phyloP scores from a whole-genome alignment of 768 basidiomycete species.

The Mycena kentingensis region DNA sequence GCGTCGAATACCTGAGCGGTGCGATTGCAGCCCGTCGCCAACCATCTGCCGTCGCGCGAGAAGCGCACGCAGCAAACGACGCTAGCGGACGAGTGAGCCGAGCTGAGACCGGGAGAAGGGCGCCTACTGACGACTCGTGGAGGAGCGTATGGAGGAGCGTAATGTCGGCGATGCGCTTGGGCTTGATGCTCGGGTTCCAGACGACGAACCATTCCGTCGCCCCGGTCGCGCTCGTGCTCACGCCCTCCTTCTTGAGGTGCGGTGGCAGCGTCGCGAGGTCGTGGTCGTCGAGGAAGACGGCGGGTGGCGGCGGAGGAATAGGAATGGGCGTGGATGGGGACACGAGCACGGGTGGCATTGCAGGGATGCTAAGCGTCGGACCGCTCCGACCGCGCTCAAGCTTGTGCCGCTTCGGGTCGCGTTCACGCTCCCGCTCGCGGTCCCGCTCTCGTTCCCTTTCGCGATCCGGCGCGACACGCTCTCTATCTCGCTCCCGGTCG shows the following conservation, averaged over 20 bases:
- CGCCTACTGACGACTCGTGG: constrained; percentile 61
- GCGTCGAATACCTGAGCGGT: constrained; percentile 84
- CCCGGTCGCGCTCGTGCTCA: constrained; percentile 33
- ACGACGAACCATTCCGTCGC: constrained; percentile 77
- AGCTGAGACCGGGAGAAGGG: neutral
- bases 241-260: constrained; percentile 48
- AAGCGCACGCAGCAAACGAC: constrained; percentile 72
- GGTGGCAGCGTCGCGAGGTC: constrained; percentile 41
- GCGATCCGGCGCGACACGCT: constrained; percentile 39
- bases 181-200: constrained; percentile 57
- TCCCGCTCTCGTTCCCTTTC: constrained; percentile 42
- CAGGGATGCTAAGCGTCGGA: constrained; percentile 32
- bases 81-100: constrained; percentile 1
- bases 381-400: constrained; percentile 38
- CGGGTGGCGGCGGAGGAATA: constrained; percentile 1
- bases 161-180: constrained; percentile 64
- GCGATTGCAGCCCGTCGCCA: constrained; percentile 82
- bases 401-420: constrained; percentile 52
- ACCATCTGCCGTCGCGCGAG: constrained; percentile 75
- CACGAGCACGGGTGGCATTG: constrained; percentile 31
- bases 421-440: constrained; percentile 40
- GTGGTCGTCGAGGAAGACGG: constrained; percentile 35
- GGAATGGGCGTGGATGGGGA: constrained; percentile 35
- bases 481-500: constrained; percentile 34
- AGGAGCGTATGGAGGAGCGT: constrained; percentile 66